Percentiles rank a stretch among this genome's conserved stretches.
These are phyloP conservation scores for Chlamydomonas eustigma DNA, from an alignment of 139 green algal species.

Conservation along the genomic window DNA sequence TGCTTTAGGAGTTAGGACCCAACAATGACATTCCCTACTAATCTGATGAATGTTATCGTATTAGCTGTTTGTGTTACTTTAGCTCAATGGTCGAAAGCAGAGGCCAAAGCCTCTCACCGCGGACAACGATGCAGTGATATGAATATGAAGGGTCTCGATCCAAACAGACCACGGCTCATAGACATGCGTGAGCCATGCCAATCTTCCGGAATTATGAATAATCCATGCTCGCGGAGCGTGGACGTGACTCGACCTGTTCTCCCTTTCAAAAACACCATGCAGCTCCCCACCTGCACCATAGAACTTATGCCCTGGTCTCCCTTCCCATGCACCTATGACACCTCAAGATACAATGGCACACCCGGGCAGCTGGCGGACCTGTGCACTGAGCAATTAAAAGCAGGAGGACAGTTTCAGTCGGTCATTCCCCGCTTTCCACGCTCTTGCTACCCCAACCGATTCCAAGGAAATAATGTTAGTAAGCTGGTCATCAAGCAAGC, in stretches of 20 bases:
- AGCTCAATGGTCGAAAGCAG: too few relatives aligned
- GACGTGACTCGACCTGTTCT: neutral
- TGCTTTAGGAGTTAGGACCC: too few relatives aligned
- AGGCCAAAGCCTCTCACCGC: too few relatives aligned
- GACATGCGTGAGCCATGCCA: neutral
- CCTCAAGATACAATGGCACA: neutral
- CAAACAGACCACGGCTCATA: neutral
- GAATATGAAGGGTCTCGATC: too few relatives aligned
- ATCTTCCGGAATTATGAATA: neutral
- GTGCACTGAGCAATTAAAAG: neutral
- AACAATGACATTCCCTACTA: too few relatives aligned
- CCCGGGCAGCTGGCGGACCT: neutral
- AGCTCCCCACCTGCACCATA: neutral
- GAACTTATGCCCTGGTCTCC: neutral
- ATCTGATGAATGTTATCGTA: too few relatives aligned
- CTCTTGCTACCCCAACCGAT: too few relatives aligned
- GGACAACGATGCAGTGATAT: too few relatives aligned
- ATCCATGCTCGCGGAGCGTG: neutral
- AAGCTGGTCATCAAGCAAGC: neutral
- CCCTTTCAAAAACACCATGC: neutral
- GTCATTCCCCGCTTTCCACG: too few relatives aligned
- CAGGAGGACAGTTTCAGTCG: neutral
- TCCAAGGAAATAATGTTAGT: neutral
- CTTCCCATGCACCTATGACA: neutral
- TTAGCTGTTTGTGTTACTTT: too few relatives aligned